Base-by-base conservation (phyloP, 2,329 filamentous ascomycete species). In the Paecilomyces variotii region DNA sequence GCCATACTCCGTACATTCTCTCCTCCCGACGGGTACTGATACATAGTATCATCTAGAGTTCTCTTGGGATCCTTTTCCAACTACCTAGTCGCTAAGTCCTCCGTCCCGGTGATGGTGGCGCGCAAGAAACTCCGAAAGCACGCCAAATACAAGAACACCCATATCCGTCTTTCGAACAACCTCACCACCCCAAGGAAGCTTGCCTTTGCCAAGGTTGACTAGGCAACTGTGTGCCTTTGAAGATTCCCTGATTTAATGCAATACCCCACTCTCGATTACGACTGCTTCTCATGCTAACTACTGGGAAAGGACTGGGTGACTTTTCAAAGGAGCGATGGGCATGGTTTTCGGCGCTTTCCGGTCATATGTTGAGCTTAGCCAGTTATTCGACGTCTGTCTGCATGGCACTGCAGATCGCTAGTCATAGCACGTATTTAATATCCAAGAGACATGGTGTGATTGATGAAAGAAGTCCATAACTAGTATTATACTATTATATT, bases 101-200 rank as follows among this genome's bases (percentile, higher is more conserved):
- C 90, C 2, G 91, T 96, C 14, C 94, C 94, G 0, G 94, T 99
- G 60, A 99, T 99, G 94, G 94, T 97, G 35, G 94, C 94, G 6
- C 82, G 94, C 60, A 97, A 96, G 79, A 88, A 90, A 59, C 80
- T 97, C 51, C 83, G 89, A 54, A 96, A 96, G 74, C 89, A 95
- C 76, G 87, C 85, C 72, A 92, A 93, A 72, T 89, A 88, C 72
- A 89, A 88, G 74, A 84, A 84, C 61, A 82, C 85, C 19, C 84
- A 86, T 51, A 78, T 90, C 60, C 85, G 86, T 60, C 84, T 94
- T 63, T 87, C 90, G 62, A 96, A 96, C 74, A 93, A 95, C 65
- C 80, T 96, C 57, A 84, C 82, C 63, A 88, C 87, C 60, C 87
- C 89, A 10, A 82, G 85, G 55, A 82, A 82, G 61, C 79, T 93